Base-by-base conservation (phyloP, 768 basidiomycete genomes). In the Cyclocybe aegerita region DNA sequence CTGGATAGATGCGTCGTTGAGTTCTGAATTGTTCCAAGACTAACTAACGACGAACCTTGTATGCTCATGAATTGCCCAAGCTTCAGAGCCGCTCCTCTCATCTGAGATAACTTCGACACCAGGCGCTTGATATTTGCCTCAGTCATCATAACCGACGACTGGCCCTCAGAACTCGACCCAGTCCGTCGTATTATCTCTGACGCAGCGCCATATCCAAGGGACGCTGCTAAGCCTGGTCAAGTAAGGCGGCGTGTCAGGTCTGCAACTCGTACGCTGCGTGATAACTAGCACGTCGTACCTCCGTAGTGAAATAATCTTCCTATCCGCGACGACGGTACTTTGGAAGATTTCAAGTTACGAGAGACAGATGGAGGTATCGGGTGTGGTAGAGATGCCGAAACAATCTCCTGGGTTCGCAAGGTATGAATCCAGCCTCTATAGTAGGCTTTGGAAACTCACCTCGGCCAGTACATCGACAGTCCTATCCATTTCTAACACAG, bases 11-110 rank as follows among this genome's bases (percentile, higher is more conserved):
- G 12, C 41, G 34, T 46, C 10, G 23, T 16, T 39, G 7, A 42
- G 5, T 12, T 16, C 12, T n/a, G 14, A 12, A 16, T 4, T 15
- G 16, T 16, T 12, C 12, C 14, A 38, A 12, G 12, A 11, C 4
- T 12, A 3, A 30, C 9, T 7, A 39, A 17, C 4, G 11, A 54
- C 67, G 10, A 14, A 79, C 80, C 94, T 78, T 99, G 97, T 31
- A 98, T 98, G 64, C 93, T 96, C 77, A 98, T 78, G 62, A 98
- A 99, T 63, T 98, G 97, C 0, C 97, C 97, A 2, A 98, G 72
- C 68, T 99, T 98, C 53, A 99, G 75, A 1, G 97, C 97, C 0
- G 97, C 97, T 0, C 96, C 96, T 10, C 95, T 77, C 97, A 99
- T 98, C 64, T 88, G 82, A 0, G 91, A 86, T n/a, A 99, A 75